Evolutionary conservation across 352 stramenopile species (phyloP).

Genomic region (Phytophthora multivora): DNA sequence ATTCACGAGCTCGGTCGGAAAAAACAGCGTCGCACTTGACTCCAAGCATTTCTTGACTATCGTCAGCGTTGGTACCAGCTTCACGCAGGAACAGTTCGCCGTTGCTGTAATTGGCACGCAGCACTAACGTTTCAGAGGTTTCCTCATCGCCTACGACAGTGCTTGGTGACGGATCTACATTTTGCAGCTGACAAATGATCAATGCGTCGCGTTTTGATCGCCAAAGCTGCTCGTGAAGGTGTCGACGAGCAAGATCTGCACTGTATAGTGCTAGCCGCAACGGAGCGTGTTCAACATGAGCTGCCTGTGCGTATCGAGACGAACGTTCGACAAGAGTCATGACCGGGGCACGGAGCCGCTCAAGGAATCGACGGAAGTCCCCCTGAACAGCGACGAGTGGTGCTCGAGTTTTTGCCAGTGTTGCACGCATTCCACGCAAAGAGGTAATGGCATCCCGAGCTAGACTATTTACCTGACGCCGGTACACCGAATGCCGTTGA

Average conservation of each 20-base stretch:
- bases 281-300: conserved; percentile 58
- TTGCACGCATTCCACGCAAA: conserved; percentile 41
- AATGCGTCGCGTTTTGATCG: conserved; percentile 53
- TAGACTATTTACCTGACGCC: conserved; percentile 52
- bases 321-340: conserved; percentile 54
- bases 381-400: conserved; percentile 59
- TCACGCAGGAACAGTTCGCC: conserved; percentile 53
- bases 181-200: conserved; percentile 72
- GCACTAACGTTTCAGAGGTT: conserved; percentile 17
- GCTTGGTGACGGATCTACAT: conserved; percentile 17
- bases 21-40: conserved; percentile 66
- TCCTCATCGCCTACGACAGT: conserved; percentile 1
- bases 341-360: conserved; percentile 55
- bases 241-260: conserved; percentile 51
- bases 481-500: conserved; percentile 58
- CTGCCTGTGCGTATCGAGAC: conserved; percentile 48
- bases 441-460: conserved; percentile 49
- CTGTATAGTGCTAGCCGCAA: conserved; percentile 47
- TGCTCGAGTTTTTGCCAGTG: conserved; percentile 47
- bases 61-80: conserved; percentile 1
- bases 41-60: conserved; percentile 28
- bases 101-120: conserved; percentile 64
- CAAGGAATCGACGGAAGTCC: conserved; percentile 57
- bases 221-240: conserved; percentile 82
- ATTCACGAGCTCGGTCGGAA: conserved; percentile 67